Evolutionary conservation across 495 filamentous ascomycete genomes (phyloP).

Genomic region (Rhypophila decipiens): DNA sequence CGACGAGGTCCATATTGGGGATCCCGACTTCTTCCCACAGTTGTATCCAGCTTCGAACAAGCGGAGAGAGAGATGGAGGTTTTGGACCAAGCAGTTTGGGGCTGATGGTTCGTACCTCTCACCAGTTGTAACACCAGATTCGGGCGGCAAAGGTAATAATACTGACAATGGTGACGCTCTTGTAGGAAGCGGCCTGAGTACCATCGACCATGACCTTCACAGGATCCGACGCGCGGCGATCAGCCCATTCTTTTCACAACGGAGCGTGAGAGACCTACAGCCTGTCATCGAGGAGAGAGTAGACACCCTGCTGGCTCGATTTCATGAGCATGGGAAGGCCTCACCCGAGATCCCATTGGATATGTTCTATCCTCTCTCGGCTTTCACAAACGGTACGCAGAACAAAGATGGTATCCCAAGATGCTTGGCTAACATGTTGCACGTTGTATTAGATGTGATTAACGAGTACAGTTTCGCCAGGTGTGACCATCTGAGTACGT

Average conservation of each 20-base stretch:
- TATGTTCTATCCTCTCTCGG: conserved; percentile 11
- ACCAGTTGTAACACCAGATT: neutral
- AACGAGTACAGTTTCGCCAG: conserved; percentile 8
- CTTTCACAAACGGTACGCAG: conserved; percentile 6
- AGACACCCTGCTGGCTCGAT: neutral
- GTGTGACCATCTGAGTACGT: conserved; percentile 1
- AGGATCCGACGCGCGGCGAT: conserved; percentile 10
- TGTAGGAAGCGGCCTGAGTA: neutral
- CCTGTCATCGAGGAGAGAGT: conserved; percentile 8
- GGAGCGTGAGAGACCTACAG: conserved; percentile 9
- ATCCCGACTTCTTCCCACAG: conserved; percentile 32
- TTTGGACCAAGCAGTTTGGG: conserved; percentile 2
- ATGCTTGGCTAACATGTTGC: neutral
- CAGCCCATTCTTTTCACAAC: conserved; percentile 15
- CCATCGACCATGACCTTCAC: conserved; percentile 14
- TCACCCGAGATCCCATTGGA: neutral
- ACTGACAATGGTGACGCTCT: neutral
- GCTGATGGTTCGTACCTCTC: conserved; percentile 1
- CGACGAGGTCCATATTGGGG: conserved; percentile 41
- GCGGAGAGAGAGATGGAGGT: conserved; percentile 1
- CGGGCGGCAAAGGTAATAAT: neutral
- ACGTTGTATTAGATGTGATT: conserved; percentile 4
- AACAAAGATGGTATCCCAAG: neutral
- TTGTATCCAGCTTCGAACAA: conserved; percentile 23
- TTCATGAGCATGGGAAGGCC: neutral